Base-by-base conservation (phyloP, 2,329 filamentous ascomycete species). In the Calonectria leucothoes region DNA sequence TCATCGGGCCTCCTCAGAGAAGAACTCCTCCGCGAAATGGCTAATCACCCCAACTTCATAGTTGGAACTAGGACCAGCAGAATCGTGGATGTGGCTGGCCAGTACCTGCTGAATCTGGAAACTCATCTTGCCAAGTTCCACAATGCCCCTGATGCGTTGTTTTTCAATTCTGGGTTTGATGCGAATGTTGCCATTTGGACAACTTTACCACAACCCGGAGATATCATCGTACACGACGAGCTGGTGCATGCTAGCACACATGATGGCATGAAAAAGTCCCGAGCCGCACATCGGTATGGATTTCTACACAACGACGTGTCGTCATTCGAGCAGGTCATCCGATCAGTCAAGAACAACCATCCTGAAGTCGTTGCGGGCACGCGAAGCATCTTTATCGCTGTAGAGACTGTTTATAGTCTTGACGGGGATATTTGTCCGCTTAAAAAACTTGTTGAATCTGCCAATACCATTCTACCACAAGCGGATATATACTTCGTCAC, bases 161-260 rank as follows among this genome's bases (percentile, higher is more conserved):
- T 94, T 0, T 90, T 92, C 77, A 91, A 91, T 74, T 93, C 88
- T 0, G 89, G 88, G 0, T 91, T 84, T 71, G 87, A 89, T 71
- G 90, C 88, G 20, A 91, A 91, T 75, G 81, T 85, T 1, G 89
- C 87, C 12, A 86, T 91, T 14, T 87, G 87, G 25, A 82, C 86
- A 0, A 85, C 85, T 37, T 81, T 91, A 17, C 89, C 89, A 0
- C 88, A 87, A 33, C 85, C 85, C 0, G 89, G 88, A 0, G 90
- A 91, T 78, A 79, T 86, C 1, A 87, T 94, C 25, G 78, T 94
- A 0, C 92, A 92, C 72, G 93, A 94, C 81, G 91, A 91, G 75
- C 85, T 91, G 17, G 89, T 94, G 4, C 93, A 94, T 77, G 93
- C 93, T 0, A 93, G 91, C 81, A 88, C 89, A 0, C 91, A 91